Evolutionary conservation across 768 basidiomycete genomes (phyloP).

Genomic region (Auricularia sp.): DNA sequence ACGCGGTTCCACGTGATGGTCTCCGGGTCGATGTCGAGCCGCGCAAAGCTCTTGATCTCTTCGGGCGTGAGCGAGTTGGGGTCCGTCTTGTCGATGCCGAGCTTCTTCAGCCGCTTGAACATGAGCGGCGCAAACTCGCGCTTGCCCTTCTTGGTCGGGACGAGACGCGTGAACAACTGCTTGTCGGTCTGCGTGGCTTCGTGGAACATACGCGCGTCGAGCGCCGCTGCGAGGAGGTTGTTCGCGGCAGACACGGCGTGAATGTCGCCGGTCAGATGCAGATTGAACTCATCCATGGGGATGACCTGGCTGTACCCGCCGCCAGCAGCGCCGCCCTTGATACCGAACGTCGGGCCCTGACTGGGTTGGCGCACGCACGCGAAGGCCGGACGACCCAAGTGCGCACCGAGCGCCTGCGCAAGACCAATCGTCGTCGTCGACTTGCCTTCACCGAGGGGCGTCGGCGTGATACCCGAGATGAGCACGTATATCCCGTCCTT

Average conservation of each 20-base stretch:
- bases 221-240: conserved; percentile 90
- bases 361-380: conserved; percentile 97
- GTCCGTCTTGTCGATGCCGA: conserved; percentile 89
- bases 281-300: conserved; percentile 99
- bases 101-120: conserved; percentile 89
- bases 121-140: conserved; percentile 93
- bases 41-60: conserved; percentile 80
- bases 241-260: conserved; percentile 97
- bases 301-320: conserved; percentile 98
- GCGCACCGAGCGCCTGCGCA: conserved; percentile 91
- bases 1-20: conserved; percentile 99
- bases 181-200: conserved; percentile 94
- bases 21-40: conserved; percentile 80
- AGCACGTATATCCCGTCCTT: conserved; percentile 94
- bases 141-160: conserved; percentile 87
- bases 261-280: conserved; percentile 94
- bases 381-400: conserved; percentile 84
- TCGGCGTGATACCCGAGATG: conserved; percentile 92
- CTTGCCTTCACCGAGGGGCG: conserved; percentile 95
- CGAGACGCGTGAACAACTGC: conserved; percentile 84
- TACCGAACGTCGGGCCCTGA: conserved; percentile 97
- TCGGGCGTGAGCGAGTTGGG: conserved; percentile 88
- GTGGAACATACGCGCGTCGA: conserved; percentile 96
- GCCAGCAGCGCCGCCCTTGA: conserved; percentile 97
- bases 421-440: conserved; percentile 96